These are phyloP conservation scores for Adansonia digitata DNA, from an alignment of 345 rosid species.

Conservation along the genomic window DNA sequence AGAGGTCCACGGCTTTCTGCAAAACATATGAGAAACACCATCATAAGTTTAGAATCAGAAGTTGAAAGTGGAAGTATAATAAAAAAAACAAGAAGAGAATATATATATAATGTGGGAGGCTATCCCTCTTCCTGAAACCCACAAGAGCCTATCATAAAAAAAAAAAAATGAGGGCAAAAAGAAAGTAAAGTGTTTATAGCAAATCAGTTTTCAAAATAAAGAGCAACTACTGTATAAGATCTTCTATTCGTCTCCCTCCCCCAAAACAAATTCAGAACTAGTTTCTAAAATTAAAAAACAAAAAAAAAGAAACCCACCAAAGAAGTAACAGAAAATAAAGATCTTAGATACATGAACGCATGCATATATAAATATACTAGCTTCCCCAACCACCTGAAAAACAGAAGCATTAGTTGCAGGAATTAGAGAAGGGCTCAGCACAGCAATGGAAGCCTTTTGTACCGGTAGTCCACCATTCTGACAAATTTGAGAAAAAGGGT, in stretches of 20 bases:
- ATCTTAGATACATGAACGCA: background rate
- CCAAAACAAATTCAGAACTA: background rate
- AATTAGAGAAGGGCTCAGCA: conserved; percentile 39
- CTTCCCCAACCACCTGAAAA: conserved; percentile 51
- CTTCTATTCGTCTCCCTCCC: background rate
- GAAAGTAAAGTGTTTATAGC: background rate
- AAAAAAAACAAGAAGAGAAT: no score
- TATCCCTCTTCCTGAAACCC: background rate
- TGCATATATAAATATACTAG: background rate
- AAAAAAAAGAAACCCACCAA: background rate
- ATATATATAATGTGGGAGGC: background rate
- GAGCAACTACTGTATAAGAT: background rate
- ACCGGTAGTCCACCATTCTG: conserved; percentile 74
- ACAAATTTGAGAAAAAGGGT: conserved; percentile 6
- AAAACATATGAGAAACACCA: background rate
- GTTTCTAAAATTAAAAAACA: background rate
- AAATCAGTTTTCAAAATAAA: background rate
- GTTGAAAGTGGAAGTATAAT: no score
- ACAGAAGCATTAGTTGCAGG: conserved; percentile 52
- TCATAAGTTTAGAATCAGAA: background rate
- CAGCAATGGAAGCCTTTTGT: conserved; percentile 38
- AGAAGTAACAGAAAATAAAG: background rate
- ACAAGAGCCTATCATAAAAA: background rate
- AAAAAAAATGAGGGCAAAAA: no score
- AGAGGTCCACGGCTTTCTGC: conserved; percentile 80